Conservation (phyloP, 2,329 filamentous ascomycete genomes). For the Exophiala sp. region DNA sequence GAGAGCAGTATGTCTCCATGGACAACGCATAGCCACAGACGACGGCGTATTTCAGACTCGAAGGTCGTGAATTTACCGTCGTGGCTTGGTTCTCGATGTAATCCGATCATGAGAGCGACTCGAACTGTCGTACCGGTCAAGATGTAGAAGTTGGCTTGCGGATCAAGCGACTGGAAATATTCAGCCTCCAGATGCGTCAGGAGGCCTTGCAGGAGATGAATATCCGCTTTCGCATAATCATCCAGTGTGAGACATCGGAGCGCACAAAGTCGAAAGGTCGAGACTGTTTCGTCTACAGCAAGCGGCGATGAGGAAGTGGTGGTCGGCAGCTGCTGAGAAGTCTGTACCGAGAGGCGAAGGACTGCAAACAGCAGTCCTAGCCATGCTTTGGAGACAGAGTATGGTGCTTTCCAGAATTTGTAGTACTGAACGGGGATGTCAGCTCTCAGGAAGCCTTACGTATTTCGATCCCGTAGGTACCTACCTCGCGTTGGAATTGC, state of each 20-base stretch:
- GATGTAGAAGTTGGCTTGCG: constrained; percentile 2
- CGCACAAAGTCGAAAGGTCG: neutral
- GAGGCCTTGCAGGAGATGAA: neutral
- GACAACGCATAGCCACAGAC: neutral
- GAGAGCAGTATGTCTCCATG: constrained; percentile 1
- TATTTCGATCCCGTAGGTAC: neutral
- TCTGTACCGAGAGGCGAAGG: neutral
- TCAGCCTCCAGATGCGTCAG: constrained; percentile 1
- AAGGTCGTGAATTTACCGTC: neutral
- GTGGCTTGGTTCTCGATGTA: neutral
- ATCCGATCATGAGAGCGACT: neutral
- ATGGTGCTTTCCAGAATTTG: neutral
- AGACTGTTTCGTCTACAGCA: neutral
- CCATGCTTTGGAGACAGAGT: neutral
- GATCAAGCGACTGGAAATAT: constrained; percentile 1
- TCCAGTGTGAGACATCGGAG: neutral
- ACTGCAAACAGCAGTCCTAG: constrained; percentile 1
- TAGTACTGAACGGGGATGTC: neutral
- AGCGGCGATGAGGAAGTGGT: neutral
- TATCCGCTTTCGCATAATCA: neutral
- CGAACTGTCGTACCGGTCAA: constrained; percentile 1
- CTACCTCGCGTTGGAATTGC: constrained; percentile 1
- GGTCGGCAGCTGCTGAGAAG: neutral
- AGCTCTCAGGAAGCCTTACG: neutral
- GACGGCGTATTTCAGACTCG: neutral